These are phyloP conservation scores for Russula lepida DNA, from an alignment of 768 basidiomycete genomes.

Conservation along the genomic window DNA sequence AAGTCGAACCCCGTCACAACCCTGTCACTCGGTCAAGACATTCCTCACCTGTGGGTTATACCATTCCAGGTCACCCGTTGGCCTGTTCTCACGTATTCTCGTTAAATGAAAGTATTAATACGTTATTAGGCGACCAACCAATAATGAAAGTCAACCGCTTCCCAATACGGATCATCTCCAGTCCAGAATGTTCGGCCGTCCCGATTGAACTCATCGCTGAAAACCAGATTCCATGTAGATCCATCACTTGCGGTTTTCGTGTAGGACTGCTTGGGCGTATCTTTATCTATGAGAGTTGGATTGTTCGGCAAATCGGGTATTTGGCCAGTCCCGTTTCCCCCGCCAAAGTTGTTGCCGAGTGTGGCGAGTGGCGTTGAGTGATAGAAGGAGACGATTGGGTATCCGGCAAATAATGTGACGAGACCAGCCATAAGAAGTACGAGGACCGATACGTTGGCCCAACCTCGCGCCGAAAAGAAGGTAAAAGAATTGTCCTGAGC, in stretches of 20 bases:
- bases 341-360: constrained; percentile 75
- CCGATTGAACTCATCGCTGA: constrained; percentile 79
- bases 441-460: constrained; percentile 71
- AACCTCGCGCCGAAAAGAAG: constrained; percentile 74
- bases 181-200: constrained; percentile 67
- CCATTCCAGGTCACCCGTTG: constrained; percentile 78
- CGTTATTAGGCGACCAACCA: constrained; percentile 37
- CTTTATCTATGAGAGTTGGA: constrained; percentile 63
- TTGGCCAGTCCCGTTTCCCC: constrained; percentile 81
- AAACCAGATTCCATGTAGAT: constrained; percentile 70
- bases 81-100: constrained; percentile 26
- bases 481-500: constrained; percentile 53
- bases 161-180: constrained; percentile 81
- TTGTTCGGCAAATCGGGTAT: constrained; percentile 67
- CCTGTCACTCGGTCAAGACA: neutral
- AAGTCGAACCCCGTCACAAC: constrained; percentile 9
- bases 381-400: constrained; percentile 67
- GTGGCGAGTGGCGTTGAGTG: constrained; percentile 23
- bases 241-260: constrained; percentile 69
- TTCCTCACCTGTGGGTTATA: constrained; percentile 58
- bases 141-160: constrained; percentile 81
- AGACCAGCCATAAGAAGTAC: constrained; percentile 59
- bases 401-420: constrained; percentile 77
- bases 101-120: neutral
- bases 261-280: constrained; percentile 53